These are phyloP conservation scores for Alternaria hordeiaustralica DNA, from an alignment of 2,329 filamentous ascomycete genomes.

Conservation along the genomic window DNA sequence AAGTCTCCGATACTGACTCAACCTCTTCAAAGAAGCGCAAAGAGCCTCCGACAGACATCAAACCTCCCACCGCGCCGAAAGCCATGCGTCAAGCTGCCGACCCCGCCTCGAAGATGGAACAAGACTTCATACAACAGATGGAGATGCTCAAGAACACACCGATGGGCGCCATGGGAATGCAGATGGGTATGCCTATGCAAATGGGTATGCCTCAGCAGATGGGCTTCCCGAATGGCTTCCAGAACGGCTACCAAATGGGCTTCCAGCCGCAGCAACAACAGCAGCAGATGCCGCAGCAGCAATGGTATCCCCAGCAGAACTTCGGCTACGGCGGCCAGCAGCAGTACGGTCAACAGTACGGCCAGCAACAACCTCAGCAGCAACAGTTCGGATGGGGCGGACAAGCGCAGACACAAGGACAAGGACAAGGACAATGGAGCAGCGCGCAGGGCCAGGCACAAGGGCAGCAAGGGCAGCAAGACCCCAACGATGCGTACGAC, in stretches of 20 bases:
- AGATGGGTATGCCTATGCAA: conserved; percentile 13
- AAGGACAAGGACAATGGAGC: conserved; percentile 10
- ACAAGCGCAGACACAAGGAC: background rate
- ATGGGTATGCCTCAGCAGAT: conserved; percentile 19
- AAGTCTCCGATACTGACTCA: conserved; percentile 44
- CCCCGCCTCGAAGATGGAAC: conserved; percentile 46
- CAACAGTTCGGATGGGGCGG: conserved; percentile 19
- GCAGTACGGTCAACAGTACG: conserved; percentile 7
- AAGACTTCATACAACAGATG: conserved; percentile 55
- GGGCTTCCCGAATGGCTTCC: conserved; percentile 1
- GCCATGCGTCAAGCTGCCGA: conserved; percentile 63
- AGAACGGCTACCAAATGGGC: conserved; percentile 19
- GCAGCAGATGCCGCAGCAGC: conserved; percentile 8
- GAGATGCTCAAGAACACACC: conserved; percentile 51
- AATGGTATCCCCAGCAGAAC: conserved; percentile 63
- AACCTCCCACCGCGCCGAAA: conserved; percentile 54
- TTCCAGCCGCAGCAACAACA: conserved; percentile 10
- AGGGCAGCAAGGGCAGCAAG: conserved; percentile 8
- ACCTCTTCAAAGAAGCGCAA: conserved; percentile 75
- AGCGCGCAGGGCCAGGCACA: background rate
- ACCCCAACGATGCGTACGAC: conserved; percentile 75
- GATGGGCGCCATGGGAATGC: conserved; percentile 42
- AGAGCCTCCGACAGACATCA: conserved; percentile 71
- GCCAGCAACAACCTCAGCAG: conserved; percentile 15
- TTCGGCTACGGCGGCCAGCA: conserved; percentile 14